These are phyloP conservation scores for Nematocida sp. DNA, from an alignment of 371 early-diverging fungal genomes.

Conservation along the genomic window DNA sequence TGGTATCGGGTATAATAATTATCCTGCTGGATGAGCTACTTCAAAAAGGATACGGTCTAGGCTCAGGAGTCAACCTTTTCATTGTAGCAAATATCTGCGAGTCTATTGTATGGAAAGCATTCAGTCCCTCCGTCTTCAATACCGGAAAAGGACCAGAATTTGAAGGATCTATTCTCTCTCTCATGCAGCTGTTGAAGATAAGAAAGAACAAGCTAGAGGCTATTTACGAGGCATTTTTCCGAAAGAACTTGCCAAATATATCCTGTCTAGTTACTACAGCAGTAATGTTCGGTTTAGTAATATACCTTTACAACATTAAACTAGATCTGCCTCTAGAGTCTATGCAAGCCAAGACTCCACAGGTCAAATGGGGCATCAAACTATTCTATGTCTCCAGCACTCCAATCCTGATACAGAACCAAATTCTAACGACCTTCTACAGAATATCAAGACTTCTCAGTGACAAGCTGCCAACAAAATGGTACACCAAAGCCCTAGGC, in stretches of 20 bases:
- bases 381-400: constrained; percentile 98
- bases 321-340: constrained; percentile 96
- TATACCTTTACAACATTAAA: constrained; percentile 96
- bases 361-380: constrained; percentile 92
- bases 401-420: constrained; percentile 98
- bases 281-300: constrained; percentile 81
- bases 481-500: constrained; percentile 83
- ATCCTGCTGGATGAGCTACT: constrained; percentile 96
- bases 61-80: constrained; percentile 97
- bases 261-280: constrained; percentile 81
- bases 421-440: constrained; percentile 84
- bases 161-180: constrained; percentile 89
- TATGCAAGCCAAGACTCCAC: constrained; percentile 84
- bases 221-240: constrained; percentile 91
- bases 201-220: constrained; percentile 92
- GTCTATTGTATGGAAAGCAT: constrained; percentile 94
- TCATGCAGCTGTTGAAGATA: constrained; percentile 84
- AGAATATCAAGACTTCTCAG: constrained; percentile 88
- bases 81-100: constrained; percentile 99
- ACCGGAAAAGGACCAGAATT: constrained; percentile 94
- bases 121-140: constrained; percentile 87
- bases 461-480: constrained; percentile 82
- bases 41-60: constrained; percentile 99
- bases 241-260: constrained; percentile 87
- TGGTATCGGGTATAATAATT: constrained; percentile 87